Base-by-base conservation (phyloP, 2,329 filamentous ascomycete species). In the Ascochyta rabiei region DNA sequence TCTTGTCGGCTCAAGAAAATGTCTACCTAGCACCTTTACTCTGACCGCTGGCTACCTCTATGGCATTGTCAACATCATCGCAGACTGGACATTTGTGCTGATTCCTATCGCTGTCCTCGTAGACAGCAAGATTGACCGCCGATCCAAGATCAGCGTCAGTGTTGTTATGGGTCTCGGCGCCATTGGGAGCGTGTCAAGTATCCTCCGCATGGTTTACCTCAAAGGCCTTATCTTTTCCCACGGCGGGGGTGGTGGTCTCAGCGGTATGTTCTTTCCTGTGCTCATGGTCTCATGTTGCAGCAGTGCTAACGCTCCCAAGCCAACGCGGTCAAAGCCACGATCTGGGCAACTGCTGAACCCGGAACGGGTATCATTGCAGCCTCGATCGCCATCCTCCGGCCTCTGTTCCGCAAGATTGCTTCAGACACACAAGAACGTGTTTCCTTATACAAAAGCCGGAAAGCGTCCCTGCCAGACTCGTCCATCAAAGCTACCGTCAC, bases 311-410 rank as follows among this genome's bases (percentile, higher is more conserved):
- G 23, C 3, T 5, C 12, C 30, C n/a, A 30, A 72, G 69, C 57
- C 34, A 60, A 72, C 49, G 68, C 74, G 48, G 73, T 73, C 33
- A 73, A 73, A 60, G 71, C 73, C 21, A 75, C 71, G 13, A 73
- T 77, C 37, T 81, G 79, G 78, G 79, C 79, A 3, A 74, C 81
- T 28, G 73, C 81, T 21, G 81, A 82, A 56, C 78, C 79, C 30
- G 81, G 78, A 9, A 79, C 78, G 16, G 81, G 80, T 16, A 80
- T 83, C 57, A 74, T 79, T 7, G 79, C 81, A 12, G 80, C 79
- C 2, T 81, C 78, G 7, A 69, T 79, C 33, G 77, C 79, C 7
- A 76, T 79, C 4, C 72, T 81, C 1, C 78, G 80, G 0, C 79
- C 79, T 1, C 64, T 82, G 7, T 71, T 81, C 39, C 69, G 69